These are phyloP conservation scores for Botrytis aclada DNA, from an alignment of 2,329 filamentous ascomycete genomes.

Conservation along the genomic window DNA sequence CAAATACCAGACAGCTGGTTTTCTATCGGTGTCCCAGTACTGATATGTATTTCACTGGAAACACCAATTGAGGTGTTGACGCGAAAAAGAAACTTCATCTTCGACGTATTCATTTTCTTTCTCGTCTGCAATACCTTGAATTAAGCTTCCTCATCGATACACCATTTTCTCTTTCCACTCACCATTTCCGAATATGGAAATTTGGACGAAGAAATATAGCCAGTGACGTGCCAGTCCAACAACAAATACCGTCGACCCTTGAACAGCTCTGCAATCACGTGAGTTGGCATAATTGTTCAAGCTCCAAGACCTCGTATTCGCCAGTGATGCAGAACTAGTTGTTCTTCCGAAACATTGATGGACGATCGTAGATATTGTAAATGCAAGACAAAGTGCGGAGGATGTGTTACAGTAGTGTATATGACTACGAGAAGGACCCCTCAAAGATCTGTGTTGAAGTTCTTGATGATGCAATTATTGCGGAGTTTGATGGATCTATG, in stretches of 20 bases:
- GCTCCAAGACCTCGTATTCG: neutral
- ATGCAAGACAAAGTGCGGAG: slow-evolving; percentile 2
- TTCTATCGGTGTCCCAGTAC: neutral
- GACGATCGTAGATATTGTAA: neutral
- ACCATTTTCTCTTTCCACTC: neutral
- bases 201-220: neutral
- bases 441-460: slow-evolving; percentile 6
- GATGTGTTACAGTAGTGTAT: neutral
- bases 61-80: too few species aligned
- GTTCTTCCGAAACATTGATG: slow-evolving; percentile 13
- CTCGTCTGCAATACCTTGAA: neutral
- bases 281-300: neutral
- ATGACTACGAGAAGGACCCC: neutral
- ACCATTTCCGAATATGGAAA: neutral
- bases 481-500: slow-evolving; percentile 2
- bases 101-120: neutral
- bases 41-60: neutral
- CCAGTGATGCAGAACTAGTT: neutral
- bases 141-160: neutral
- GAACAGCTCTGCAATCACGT: neutral
- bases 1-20: neutral
- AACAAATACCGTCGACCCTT: neutral
- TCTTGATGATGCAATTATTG: slow-evolving; percentile 1
- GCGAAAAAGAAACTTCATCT: neutral
- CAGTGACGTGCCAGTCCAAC: too few species aligned